Conservation (phyloP, 2,329 filamentous ascomycete species). For the Stromatinia cepivora region DNA sequence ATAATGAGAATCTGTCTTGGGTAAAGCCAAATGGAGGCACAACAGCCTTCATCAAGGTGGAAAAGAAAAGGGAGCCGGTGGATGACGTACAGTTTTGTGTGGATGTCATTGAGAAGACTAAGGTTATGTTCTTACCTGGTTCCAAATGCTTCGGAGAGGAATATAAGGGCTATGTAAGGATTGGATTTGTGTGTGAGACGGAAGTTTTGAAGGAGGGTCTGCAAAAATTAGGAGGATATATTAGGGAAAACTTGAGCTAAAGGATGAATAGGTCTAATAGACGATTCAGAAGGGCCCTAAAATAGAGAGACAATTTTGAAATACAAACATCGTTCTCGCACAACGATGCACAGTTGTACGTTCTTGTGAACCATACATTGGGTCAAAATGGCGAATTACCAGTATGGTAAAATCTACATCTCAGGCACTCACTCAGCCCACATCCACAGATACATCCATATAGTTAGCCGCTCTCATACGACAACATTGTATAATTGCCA, state of each 20-base stretch:
- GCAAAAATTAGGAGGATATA: constrained; percentile 42
- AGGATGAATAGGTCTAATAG: neutral
- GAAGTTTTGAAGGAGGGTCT: constrained; percentile 67
- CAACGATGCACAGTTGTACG: neutral
- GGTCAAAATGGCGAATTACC: neutral
- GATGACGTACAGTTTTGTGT: constrained; percentile 73
- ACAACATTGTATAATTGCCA: no score
- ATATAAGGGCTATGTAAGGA: constrained; percentile 72
- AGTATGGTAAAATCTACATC: no score
- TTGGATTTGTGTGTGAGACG: constrained; percentile 75
- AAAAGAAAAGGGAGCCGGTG: constrained; percentile 51
- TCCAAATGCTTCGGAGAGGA: constrained; percentile 72
- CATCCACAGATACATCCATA: no score
- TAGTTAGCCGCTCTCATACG: no score
- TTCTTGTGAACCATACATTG: neutral
- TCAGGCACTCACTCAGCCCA: no score
- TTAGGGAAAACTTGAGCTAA: constrained; percentile 30
- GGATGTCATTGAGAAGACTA: constrained; percentile 65
- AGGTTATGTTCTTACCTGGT: constrained; percentile 74
- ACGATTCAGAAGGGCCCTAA: neutral
- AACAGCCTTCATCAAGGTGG: constrained; percentile 73
- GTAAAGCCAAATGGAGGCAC: constrained; percentile 75
- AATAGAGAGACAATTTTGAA: neutral
- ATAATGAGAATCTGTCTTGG: constrained; percentile 63
- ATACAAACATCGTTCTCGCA: neutral